Evolutionary conservation across 495 filamentous ascomycete species (phyloP).

Genomic region (Talaromyces liani): DNA sequence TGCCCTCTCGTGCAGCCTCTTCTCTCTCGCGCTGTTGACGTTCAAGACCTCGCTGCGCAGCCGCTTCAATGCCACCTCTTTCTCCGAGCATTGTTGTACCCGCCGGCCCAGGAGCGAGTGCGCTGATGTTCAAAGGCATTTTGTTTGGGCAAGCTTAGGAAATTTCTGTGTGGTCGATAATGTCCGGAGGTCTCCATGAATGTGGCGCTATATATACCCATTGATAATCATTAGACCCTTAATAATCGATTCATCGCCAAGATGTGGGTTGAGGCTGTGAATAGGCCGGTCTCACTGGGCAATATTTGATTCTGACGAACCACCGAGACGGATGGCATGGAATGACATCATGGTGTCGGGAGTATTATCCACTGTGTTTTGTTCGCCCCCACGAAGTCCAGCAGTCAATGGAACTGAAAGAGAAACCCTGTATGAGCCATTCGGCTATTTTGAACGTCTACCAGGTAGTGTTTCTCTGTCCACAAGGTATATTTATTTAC

Average conservation of each 20-base stretch:
- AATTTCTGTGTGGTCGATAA: not conserved
- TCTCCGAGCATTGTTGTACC: conserved; percentile 12
- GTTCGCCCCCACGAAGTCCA: not conserved
- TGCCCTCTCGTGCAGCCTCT: not conserved
- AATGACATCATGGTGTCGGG: not conserved
- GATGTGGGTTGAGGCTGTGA: not conserved
- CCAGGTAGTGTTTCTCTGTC: too few species aligned
- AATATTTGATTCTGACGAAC: not conserved
- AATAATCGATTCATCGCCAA: not conserved
- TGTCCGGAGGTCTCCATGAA: not conserved
- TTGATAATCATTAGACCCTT: not conserved
- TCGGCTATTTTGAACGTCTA: too few species aligned
- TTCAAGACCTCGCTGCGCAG: conserved; percentile 5
- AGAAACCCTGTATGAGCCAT: too few species aligned
- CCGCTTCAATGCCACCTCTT: conserved; percentile 9
- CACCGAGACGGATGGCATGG: not conserved
- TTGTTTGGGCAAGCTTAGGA: not conserved
- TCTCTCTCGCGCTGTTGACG: conserved; percentile 4
- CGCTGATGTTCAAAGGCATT: conserved; percentile 8
- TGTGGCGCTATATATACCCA: not conserved
- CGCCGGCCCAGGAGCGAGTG: conserved; percentile 10
- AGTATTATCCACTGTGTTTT: not conserved
- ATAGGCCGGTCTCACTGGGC: not conserved
- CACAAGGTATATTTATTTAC: too few species aligned
- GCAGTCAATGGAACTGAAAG: not conserved